Evolutionary conservation across 2,329 filamentous ascomycete genomes (phyloP).

Genomic region (Alternaria viburni): DNA sequence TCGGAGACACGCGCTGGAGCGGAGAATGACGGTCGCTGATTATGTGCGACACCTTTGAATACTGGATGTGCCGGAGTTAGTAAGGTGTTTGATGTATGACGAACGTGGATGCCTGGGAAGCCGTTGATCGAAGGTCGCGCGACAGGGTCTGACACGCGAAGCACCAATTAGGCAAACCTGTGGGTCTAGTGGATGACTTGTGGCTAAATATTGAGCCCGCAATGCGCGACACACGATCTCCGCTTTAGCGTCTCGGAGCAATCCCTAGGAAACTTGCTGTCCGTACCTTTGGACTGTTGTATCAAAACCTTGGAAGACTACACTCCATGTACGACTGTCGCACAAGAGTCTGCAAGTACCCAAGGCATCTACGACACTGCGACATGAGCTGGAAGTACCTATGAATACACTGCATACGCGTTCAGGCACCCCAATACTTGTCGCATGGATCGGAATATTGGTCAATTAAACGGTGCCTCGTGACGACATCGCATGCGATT

Average conservation of each 20-base stretch:
- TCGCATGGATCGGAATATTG: not conserved
- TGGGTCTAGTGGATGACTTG: slow-evolving; percentile 2
- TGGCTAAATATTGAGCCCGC: slow-evolving; percentile 6
- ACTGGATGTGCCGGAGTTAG: not conserved
- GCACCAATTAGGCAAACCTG: not conserved
- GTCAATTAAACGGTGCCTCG: not conserved
- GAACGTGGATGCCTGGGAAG: slow-evolving; percentile 8
- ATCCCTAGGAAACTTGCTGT: not conserved
- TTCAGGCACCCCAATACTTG: not conserved
- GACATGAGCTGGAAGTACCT: not conserved
- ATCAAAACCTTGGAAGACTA: not conserved
- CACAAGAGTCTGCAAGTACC: not conserved
- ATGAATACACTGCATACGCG: not conserved
- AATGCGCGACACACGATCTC: not conserved
- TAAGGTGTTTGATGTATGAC: not conserved
- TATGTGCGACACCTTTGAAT: not conserved
- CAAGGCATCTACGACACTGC: not conserved
- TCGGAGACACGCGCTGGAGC: not conserved
- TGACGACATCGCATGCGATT: not conserved
- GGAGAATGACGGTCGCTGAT: not conserved
- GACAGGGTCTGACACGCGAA: not conserved
- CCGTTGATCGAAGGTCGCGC: not conserved
- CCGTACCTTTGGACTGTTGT: not conserved
- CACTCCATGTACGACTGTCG: not conserved
- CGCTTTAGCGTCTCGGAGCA: not conserved